Evolutionary conservation across 768 basidiomycete genomes (phyloP), one percentile per base, ranked within the genome.

Genomic region (Lentinula aciculospora): DNA sequence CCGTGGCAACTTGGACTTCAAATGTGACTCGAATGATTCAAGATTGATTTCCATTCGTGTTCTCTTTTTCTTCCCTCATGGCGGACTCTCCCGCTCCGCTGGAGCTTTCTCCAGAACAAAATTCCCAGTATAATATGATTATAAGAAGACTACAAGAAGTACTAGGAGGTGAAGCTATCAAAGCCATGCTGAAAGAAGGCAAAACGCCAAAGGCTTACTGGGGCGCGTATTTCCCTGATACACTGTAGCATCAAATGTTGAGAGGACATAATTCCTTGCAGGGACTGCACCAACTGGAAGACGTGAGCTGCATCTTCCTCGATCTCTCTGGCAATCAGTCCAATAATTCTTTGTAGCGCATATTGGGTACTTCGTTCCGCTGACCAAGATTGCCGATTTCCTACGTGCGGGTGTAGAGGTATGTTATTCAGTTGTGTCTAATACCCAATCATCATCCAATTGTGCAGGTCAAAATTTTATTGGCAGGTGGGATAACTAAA

Each of bases 361-460:
- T 66, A 88, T 98, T 58, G 97, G 92, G 5, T 99, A 99, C 79
- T 96, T 97, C 69, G 96, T 96, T 0, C 86, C 97, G 2, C 74
- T 98, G 60, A 86, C 84, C 23, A 99, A 99, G 78, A 92, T 99
- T 58, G 93, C 94, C 8, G 96, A 98, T 74, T 98, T 99, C 72
- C 73, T 98, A 44, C 81, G 84, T 40, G 96, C 95, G 1, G 95
- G 86, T n/a, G 94, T 94, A 2, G 87, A 92, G 71, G 89, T 89
- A 64, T 47, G 74, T 64, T 57, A 56, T 63, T 13, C 29, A 47
- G 46, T 27, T 29, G 28, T 47, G 2, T 60, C 60, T 0, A 54
- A 58, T 57, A 61, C 64, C 40, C 42, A 23, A 17, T 23, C 53
- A 23, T 19, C n/a, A n/a, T n/a, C n/a, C n/a, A n/a, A n/a, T 4